A percentile compares a stretch with the other conserved stretches of the same genome.
These are phyloP conservation scores for Mycena galericulata DNA, from an alignment of 768 basidiomycete genomes.

Conservation along the genomic window DNA sequence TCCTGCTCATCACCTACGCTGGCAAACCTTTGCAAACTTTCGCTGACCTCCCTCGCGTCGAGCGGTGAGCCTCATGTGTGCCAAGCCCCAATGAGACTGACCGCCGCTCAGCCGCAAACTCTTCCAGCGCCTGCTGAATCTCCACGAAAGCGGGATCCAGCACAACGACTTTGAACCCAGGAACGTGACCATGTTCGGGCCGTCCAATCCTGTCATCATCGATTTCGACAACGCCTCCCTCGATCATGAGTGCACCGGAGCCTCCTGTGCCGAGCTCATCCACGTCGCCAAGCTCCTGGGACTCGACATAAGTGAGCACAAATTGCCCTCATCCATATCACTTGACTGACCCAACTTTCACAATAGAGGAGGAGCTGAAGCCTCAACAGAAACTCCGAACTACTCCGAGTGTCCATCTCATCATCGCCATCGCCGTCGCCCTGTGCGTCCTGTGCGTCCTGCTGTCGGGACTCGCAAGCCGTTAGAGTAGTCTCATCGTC, in stretches of 20 bases:
- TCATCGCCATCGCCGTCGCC: too few species aligned
- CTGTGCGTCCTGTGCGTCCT: too few species aligned
- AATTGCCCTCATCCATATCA: too few species aligned
- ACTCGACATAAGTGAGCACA: background rate
- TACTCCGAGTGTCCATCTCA: too few species aligned
- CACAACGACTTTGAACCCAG: slow-evolving; percentile 19
- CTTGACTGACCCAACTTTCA: too few species aligned
- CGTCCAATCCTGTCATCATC: background rate
- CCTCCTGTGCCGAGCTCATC: background rate
- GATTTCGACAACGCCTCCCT: slow-evolving; percentile 15
- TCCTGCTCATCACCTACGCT: background rate
- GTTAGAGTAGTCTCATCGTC: too few species aligned
- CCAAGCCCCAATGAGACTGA: background rate
- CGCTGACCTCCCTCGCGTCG: background rate
- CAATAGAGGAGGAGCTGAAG: too few species aligned
- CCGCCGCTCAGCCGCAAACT: background rate
- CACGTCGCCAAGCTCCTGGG: background rate
- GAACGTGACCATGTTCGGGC: background rate
- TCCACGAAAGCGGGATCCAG: slow-evolving; percentile 5
- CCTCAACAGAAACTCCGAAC: too few species aligned
- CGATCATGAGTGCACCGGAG: background rate
- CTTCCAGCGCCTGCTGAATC: background rate
- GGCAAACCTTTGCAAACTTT: background rate
- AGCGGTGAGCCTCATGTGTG: background rate
- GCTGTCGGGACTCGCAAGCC: too few species aligned